Evolutionary conservation across 257 asterid species (phyloP), one percentile per base, ranked within the genome.

Genomic region (Coffea canephora): DNA sequence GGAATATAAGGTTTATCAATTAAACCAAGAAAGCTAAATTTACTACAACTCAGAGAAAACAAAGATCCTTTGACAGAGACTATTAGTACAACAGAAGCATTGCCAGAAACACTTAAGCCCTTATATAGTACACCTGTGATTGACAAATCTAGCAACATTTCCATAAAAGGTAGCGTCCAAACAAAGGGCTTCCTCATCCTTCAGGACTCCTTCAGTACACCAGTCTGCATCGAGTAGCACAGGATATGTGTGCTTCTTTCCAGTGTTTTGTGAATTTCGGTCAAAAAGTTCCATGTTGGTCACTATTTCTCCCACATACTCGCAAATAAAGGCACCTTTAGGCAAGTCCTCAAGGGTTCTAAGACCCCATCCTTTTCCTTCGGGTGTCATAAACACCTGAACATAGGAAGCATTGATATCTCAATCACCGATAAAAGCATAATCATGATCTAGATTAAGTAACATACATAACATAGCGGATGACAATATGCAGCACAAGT

Each of bases 351-450:
- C 97, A 36, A 93, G 95, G 3, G 97, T 57, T 76, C 95, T 83
- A 36, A 93, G 76, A 69, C 97, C 97, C 97, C 97, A 91, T 25
- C 95, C 97, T 82, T 93, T 93, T 43, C 88, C 92, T 76, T 82
- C 84, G 6, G 79, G 61, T 4, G 95, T 87, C 75, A 83, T 65
- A 81, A 90, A 93, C 50, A 91, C 94, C 97, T 59, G 45, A 61
- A 74, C 57, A 77, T 41, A 69, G 61, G 62, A 36, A 78, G 34
- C 55, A 41, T 25, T 75, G 39, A 57, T 57, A 18, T 57, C 65
- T 57, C 65, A 57, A 57, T 57, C 65, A 19, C 8, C 8, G 13
- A 52, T 15, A 13, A 52, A 52, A 11, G 15, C 3, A 52, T 52
- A 11, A 4, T 12, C 18, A 52, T 13, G 57, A 16, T 52, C 15